Evolutionary conservation across 106 monocot species (phyloP), one percentile per base, ranked within the genome.

Genomic region (Apostasia shenzhenica): DNA sequence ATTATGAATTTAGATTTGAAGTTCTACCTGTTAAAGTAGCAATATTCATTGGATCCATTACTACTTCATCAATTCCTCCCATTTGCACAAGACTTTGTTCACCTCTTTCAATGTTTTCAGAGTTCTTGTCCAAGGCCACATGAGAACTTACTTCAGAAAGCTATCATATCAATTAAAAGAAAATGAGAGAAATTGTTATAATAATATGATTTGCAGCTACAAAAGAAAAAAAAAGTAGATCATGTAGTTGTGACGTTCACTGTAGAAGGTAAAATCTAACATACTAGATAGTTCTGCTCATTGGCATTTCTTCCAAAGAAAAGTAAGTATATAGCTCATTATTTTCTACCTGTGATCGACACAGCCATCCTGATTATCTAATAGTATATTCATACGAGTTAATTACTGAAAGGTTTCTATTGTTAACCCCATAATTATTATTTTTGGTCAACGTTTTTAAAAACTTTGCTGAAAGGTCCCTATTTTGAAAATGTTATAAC

Each of bases 21-120:
- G 46, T n/a, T 48, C 47, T 51, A 81, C 67, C 54, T 57, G 66
- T 52, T 53, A 61, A 55, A 69, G 44, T 70, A 41, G 12, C n/a
- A 54, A 52, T 45, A 1, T 55, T 6, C 47, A 49, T 40, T 11
- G 51, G 38, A 11, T 77, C 48, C 13, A 44, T 44, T 12, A 47
- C 7, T 8, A n/a, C 48, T 62, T 41, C n/a, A 8, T 62, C 62
- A 8, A 69, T 14, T 44, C 42, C 69, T 77, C 78, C 58, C 41
- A 13, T 26, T 53, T 60, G 12, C 58, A 54, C 70, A 54, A 55
- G 41, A 41, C 66, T 73, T 10, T 82, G 73, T 40, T 58, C 44
- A 40, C 45, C 11, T 64, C 46, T 67, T 73, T 68, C 56, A 57
- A 9, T 65, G 50, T 41, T 77, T 45, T 60, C 63, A 13, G 45